Conservation (phyloP, 2,329 filamentous ascomycete species). For the Stromatinia cepivora region DNA sequence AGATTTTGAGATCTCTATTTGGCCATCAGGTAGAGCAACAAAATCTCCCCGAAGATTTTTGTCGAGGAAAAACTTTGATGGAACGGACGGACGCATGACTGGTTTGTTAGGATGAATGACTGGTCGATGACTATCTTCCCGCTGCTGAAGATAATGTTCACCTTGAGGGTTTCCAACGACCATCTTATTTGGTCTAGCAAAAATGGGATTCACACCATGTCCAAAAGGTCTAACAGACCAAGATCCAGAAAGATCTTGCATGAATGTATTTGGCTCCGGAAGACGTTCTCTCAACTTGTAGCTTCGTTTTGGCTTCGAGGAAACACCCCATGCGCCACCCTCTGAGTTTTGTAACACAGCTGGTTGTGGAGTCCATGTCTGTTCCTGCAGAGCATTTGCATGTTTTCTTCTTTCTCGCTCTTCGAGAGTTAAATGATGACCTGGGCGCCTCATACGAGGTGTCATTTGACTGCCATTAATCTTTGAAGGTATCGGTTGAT, state of each 20-base stretch:
- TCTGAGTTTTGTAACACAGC: constrained; percentile 32
- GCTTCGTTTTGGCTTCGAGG: constrained; percentile 4
- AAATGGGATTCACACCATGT: constrained; percentile 40
- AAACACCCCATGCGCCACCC: constrained; percentile 37
- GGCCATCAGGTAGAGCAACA: constrained; percentile 1
- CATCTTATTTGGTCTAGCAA: constrained; percentile 33
- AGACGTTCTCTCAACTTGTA: constrained; percentile 26
- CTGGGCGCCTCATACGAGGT: neutral
- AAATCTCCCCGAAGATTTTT: constrained; percentile 8
- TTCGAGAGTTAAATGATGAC: constrained; percentile 18
- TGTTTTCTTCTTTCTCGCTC: constrained; percentile 23
- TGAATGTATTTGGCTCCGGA: constrained; percentile 38
- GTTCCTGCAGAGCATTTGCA: neutral
- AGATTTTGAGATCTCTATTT: neutral
- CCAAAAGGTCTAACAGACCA: constrained; percentile 39
- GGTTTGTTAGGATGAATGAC: constrained; percentile 32
- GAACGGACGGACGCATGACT: constrained; percentile 27
- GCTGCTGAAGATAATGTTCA: constrained; percentile 30
- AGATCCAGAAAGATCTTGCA: constrained; percentile 37
- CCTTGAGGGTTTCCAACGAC: constrained; percentile 30
- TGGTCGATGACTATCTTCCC: constrained; percentile 34
- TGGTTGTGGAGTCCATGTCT: constrained; percentile 29
- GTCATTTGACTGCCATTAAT: neutral
- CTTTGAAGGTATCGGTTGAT: neutral
- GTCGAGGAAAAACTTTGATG: constrained; percentile 27